These are phyloP conservation scores for Aspergillus carlsbadensis DNA, from an alignment of 495 filamentous ascomycete species.

Conservation along the genomic window DNA sequence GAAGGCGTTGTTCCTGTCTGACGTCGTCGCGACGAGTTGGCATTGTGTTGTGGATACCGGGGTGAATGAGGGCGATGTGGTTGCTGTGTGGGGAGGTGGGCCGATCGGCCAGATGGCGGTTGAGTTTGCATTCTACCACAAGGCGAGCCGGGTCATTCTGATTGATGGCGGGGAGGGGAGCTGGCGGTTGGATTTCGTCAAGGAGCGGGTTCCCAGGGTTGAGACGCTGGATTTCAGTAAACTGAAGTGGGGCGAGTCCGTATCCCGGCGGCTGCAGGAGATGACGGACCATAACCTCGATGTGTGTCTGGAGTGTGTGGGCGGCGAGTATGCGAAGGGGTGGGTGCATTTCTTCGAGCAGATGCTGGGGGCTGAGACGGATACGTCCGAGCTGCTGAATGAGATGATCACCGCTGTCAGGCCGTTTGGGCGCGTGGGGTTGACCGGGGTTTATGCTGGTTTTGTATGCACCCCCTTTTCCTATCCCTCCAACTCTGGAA, in stretches of 20 bases:
- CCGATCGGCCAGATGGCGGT: constrained; percentile 81
- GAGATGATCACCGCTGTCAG: constrained; percentile 80
- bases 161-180: constrained; percentile 66
- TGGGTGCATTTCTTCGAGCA: constrained; percentile 79
- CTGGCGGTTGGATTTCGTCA: constrained; percentile 69
- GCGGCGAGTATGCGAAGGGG: constrained; percentile 82
- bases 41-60: constrained; percentile 82
- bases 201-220: constrained; percentile 59
- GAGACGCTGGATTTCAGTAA: constrained; percentile 59
- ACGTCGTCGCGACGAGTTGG: constrained; percentile 77
- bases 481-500: not conserved
- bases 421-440: constrained; percentile 70
- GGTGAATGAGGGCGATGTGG: constrained; percentile 73
- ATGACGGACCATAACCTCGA: constrained; percentile 70
- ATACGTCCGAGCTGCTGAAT: constrained; percentile 83
- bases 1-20: constrained; percentile 80
- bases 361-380: constrained; percentile 73
- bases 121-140: constrained; percentile 68
- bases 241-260: constrained; percentile 53
- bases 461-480: constrained; percentile 54
- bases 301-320: constrained; percentile 79
- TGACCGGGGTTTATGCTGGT: constrained; percentile 82
- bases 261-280: constrained; percentile 71
- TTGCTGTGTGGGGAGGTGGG: constrained; percentile 67
- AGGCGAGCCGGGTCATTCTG: constrained; percentile 73